Evolutionary conservation across 2,329 filamentous ascomycete species (phyloP), one percentile per base, ranked within the genome.

Genomic region (Tolypocladium capitatum): DNA sequence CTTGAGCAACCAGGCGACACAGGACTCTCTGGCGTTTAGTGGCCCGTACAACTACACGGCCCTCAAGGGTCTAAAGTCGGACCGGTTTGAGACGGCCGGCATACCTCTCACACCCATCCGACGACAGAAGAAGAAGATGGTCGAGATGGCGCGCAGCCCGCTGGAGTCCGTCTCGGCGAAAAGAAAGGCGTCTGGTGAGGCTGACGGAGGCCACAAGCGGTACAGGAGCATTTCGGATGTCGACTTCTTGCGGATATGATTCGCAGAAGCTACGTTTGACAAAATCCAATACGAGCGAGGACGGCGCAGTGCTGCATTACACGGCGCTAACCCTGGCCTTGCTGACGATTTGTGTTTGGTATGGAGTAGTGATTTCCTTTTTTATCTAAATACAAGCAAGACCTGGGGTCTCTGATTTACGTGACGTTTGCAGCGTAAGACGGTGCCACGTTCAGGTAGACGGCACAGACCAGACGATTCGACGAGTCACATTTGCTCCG

Each of bases 31-130:
- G 27, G 73, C 77, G 45, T 78, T 83, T 61, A 74, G 78, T 46
- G 70, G 75, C 45, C 73, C 77, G 7, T 75, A 81, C 63, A 71
- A 78, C 60, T 67, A 76, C 64, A 75, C 78, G 38, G 76, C 78
- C 2, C 68, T 83, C 40, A 72, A 75, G 48, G 80, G 80, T 45
- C 76, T 84, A 58, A 80, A 82, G 59, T 74, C 75, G 46, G 82
- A 82, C 53, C 75, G 82, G 49, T 75, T 85, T 53, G 74, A 75
- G 49, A 81, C 80, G 32, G 81, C 80, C 35, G 78, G 78, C 35
- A 74, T 78, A 2, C 81, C 82, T n/a, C 75, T 86, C 51, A 85
- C 83, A 4, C 83, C 83, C 1, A 69, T 78, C 43, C 75, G 82
- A 45, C 76, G 80, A 51, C 74, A 75, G 38, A 80, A 76, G 64